A percentile compares a stretch with the other conserved stretches of the same genome.
Conservation (phyloP, 1,284 basidiomycete genomes). For the Termitomyces sp. region DNA sequence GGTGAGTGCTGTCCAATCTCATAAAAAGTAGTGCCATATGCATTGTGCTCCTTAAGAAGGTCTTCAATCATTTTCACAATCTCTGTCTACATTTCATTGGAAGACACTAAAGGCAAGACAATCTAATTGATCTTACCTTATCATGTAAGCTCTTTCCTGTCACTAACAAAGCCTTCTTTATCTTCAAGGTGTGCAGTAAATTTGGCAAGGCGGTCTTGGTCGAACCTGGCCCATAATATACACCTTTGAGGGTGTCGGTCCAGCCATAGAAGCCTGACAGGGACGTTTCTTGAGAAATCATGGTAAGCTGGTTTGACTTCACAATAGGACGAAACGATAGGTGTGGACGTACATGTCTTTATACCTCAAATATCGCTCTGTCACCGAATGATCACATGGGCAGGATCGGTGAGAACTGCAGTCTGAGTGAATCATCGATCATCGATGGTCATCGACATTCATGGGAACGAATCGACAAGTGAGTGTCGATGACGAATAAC, state of each 20-base stretch:
- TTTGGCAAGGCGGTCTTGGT: slow-evolving; percentile 57
- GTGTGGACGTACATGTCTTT: not conserved
- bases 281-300: slow-evolving; percentile 1
- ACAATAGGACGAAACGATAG: not conserved
- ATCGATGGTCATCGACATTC: too few relatives aligned
- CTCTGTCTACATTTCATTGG: slow-evolving; percentile 44
- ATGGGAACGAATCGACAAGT: too few relatives aligned
- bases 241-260: slow-evolving; percentile 57
- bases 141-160: slow-evolving; percentile 65
- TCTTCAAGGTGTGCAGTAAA: slow-evolving; percentile 48
- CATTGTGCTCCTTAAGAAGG: slow-evolving; percentile 49
- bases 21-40: slow-evolving; percentile 64
- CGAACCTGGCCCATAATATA: slow-evolving; percentile 68
- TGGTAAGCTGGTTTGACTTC: not conserved
- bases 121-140: slow-evolving; percentile 41
- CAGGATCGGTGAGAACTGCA: not conserved
- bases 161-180: slow-evolving; percentile 61
- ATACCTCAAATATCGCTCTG: not conserved
- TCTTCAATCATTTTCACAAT: slow-evolving; percentile 56
- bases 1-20: slow-evolving; percentile 78
- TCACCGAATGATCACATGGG: not conserved
- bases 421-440: too few relatives aligned
- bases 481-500: too few relatives aligned
- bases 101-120: slow-evolving; percentile 8
- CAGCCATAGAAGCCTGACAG: slow-evolving; percentile 55